Conservation (phyloP, 768 basidiomycete genomes). For the Pisolithus microcarpus region DNA sequence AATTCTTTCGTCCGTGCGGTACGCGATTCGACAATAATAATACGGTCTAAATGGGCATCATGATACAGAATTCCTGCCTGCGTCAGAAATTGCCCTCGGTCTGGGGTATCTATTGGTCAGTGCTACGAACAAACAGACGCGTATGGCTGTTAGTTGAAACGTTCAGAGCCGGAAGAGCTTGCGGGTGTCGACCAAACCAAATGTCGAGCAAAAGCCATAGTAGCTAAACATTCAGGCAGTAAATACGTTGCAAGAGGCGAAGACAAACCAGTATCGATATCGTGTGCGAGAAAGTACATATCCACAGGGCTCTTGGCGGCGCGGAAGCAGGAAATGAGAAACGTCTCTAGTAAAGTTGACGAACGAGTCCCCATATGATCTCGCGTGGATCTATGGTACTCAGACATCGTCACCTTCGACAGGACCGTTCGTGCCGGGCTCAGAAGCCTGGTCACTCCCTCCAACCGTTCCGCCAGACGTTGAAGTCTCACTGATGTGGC, state of each 20-base stretch:
- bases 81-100: too few relatives aligned
- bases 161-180: neutral
- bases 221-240: constrained; percentile 10
- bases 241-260: constrained; percentile 18
- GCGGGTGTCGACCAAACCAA: neutral
- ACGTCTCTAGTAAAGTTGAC: constrained; percentile 3
- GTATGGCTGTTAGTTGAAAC: too few relatives aligned
- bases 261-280: constrained; percentile 16
- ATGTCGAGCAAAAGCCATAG: constrained; percentile 23
- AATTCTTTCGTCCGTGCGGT: too few relatives aligned
- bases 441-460: constrained; percentile 23
- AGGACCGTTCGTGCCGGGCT: constrained; percentile 19
- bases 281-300: neutral
- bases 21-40: too few relatives aligned
- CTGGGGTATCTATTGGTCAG: too few relatives aligned
- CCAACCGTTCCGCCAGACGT: constrained; percentile 19
- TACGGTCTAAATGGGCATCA: too few relatives aligned
- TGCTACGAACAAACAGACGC: too few relatives aligned
- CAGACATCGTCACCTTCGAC: constrained; percentile 19
- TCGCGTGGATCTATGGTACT: constrained; percentile 1
- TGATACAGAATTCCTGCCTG: too few relatives aligned
- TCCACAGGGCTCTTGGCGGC: constrained; percentile 1
- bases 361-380: neutral
- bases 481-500: constrained; percentile 9
- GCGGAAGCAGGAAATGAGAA: constrained; percentile 9